Conservation (phyloP, 768 basidiomycete species). For the Naganishia kalamii region DNA sequence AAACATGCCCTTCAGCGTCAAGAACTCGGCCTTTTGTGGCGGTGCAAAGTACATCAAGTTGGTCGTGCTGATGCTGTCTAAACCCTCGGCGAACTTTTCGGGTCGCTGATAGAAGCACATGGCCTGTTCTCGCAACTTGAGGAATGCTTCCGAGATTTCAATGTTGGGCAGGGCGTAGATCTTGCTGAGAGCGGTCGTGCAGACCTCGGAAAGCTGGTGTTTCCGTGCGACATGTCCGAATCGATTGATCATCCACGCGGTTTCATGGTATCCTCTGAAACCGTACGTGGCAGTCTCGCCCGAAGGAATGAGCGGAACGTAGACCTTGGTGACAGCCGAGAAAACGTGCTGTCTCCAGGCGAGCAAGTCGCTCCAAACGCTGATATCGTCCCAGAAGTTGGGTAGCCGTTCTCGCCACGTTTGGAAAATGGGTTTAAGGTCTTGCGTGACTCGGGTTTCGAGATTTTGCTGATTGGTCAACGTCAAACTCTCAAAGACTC, state of each 20-base stretch:
- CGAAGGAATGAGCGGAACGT: conserved; percentile 74
- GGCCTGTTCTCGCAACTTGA: conserved; percentile 96
- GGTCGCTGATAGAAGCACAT: conserved; percentile 96
- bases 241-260: conserved; percentile 99
- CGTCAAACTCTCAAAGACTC: conserved; percentile 84
- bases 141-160: conserved; percentile 98
- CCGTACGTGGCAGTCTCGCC: conserved; percentile 58
- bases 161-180: conserved; percentile 99
- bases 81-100: conserved; percentile 81
- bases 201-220: conserved; percentile 91
- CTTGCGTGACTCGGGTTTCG: conserved; percentile 80
- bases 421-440: conserved; percentile 90
- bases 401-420: conserved; percentile 96
- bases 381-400: conserved; percentile 93
- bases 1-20: conserved; percentile 98
- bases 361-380: conserved; percentile 97
- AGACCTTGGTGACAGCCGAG: conserved; percentile 89
- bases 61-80: conserved; percentile 99
- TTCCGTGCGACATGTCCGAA: conserved; percentile 98
- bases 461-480: conserved; percentile 79
- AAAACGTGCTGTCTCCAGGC: conserved; percentile 99
- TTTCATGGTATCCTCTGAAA: conserved; percentile 96
- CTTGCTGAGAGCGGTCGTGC: conserved; percentile 86
- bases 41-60: conserved; percentile 96
- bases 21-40: conserved; percentile 94